Evolutionary conservation across 2,329 filamentous ascomycete species (phyloP), one percentile per base, ranked within the genome.

Genomic region (Botrytis pseudocinerea): DNA sequence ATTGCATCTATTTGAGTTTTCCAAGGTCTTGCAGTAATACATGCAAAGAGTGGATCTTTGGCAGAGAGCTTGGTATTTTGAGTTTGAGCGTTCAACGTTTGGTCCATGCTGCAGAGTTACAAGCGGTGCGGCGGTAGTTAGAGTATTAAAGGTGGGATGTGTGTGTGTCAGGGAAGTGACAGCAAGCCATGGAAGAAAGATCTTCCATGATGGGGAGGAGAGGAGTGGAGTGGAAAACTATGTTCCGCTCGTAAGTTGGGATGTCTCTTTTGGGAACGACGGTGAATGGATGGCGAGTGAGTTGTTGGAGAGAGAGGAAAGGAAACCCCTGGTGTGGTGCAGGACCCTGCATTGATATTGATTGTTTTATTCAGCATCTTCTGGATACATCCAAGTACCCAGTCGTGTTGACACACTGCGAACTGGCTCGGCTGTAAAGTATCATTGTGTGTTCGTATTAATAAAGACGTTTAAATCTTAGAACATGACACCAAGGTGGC

Each of bases 341-440:
- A 69, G 63, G 65, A 57, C 48, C 65, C 65, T 69, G 65, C 63
- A 66, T 66, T 46, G 28, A 22, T 44, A 66, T 66, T 46, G 28
- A 22, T 44, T 28, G 61, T 20, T 42, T 42, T 5, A 28, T 44
- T 63, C 20, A 7, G 32, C 18, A 25, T 61, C 35, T 18, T 40
- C 14, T 40, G 25, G 38, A 42, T n/a, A 40, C n/a, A 63, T 35
- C 63, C 42, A 66, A 48, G 44, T 66, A 63, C 38, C 38, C 9
- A 44, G 2, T 32, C 25, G 4, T 63, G n/a, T 8, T 63, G 38
- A 44, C 9, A 44, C 28, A 14, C 38, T 28, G n/a, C n/a, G 25
- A 63, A 20, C 9, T 28, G 61, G 38, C n/a, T 44, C 42, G 40
- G 25, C 2, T 28, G n/a, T 28, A 25, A 6, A 25, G 40, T 28